phyloP scores from a whole-genome alignment of 176 grass and related monocot species.

The Oryza punctata region DNA sequence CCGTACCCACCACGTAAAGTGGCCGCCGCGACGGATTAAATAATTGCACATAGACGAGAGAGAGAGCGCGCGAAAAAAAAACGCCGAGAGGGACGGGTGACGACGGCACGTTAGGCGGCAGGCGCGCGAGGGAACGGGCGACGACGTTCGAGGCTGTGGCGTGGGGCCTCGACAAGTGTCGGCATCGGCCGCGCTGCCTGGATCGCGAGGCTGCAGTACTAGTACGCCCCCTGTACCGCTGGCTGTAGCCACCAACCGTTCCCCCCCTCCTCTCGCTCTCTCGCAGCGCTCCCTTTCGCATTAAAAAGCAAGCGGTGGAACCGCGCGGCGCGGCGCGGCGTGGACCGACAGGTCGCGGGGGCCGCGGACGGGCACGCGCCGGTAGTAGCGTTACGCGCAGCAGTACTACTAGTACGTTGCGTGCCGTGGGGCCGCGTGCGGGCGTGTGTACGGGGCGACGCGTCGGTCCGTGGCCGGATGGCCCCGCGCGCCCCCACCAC shows the following conservation, averaged over 20 bases:
- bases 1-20: slow-evolving; percentile 58
- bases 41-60: too few relatives aligned
- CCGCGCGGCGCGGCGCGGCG: neutral
- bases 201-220: neutral
- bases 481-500: too few relatives aligned
- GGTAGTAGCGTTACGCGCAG: neutral
- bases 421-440: slow-evolving; percentile 22
- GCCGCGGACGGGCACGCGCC: slow-evolving; percentile 33
- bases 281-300: neutral
- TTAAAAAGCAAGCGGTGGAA: slow-evolving; percentile 36
- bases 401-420: neutral
- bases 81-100: slow-evolving; percentile 29
- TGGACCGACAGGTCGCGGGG: slow-evolving; percentile 35
- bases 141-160: neutral
- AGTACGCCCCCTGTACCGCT: neutral
- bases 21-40: neutral
- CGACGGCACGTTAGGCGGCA: slow-evolving; percentile 34
- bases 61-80: neutral
- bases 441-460: slow-evolving; percentile 5
- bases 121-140: neutral
- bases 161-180: slow-evolving; percentile 39
- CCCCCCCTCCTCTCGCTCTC: neutral
- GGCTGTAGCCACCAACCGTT: slow-evolving; percentile 21
- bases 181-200: slow-evolving; percentile 28
- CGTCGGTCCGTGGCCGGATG: neutral